phyloP scores from a whole-genome alignment of 2,329 filamentous ascomycete species.

The Chaetomiaceae sp. region DNA sequence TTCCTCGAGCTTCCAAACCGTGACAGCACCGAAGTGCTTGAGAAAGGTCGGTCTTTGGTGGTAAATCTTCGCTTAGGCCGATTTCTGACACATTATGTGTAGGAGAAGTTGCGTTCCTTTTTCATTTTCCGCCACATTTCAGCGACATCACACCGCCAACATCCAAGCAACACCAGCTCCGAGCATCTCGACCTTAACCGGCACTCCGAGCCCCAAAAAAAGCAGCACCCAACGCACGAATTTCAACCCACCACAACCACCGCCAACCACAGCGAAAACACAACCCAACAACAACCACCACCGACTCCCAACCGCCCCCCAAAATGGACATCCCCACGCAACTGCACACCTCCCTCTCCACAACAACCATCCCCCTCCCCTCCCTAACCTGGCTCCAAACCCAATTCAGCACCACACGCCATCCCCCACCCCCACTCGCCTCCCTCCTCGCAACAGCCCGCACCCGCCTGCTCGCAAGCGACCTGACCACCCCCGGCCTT shows the following conservation, averaged over 20 bases:
- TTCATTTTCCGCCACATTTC: no score
- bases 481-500: slow-evolving; percentile 61
- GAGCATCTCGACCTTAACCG: no score
- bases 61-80: no score
- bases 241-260: neutral
- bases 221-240: neutral
- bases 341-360: slow-evolving; percentile 46
- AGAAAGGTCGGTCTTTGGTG: neutral
- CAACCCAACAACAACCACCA: neutral
- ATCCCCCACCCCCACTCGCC: slow-evolving; percentile 57
- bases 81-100: no score
- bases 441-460: slow-evolving; percentile 75
- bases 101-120: no score
- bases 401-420: slow-evolving; percentile 52
- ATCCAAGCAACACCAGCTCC: no score
- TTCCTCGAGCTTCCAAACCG: no score
- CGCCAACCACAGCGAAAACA: neutral
- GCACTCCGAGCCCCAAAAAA: neutral
- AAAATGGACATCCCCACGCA: slow-evolving; percentile 43
- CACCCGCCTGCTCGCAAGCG: slow-evolving; percentile 72
- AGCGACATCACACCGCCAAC: no score
- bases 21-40: no score
- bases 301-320: slow-evolving; percentile 7
- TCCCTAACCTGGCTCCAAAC: slow-evolving; percentile 57
- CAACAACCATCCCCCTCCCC: slow-evolving; percentile 51